Evolutionary conservation across 2,329 filamentous ascomycete genomes (phyloP), one percentile per base, ranked within the genome.

Genomic region (Coniella vitis): DNA sequence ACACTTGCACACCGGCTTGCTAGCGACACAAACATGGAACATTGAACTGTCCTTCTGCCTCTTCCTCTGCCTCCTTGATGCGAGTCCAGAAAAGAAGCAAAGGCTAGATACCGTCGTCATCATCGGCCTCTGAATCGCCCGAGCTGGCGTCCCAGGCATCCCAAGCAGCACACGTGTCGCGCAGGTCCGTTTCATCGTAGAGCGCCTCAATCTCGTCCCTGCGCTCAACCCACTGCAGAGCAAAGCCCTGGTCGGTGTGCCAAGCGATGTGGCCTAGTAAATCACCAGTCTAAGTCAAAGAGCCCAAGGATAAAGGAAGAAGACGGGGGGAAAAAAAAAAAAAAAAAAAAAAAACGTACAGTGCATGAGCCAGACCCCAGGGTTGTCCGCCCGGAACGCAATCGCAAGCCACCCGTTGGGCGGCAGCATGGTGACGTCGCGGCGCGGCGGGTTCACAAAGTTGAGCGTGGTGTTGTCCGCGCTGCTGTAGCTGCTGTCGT

Each of bases 241-340:
- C 69, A 38, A 73, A 65, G 4, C 71, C 70, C 16, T 66, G 62
- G 7, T 66, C 69, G 0, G 69, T 66, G 55, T 78, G 74, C 50
- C 50, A 52, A 1, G 50, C 50, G 20, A 52, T 52, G 34, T 52
- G 50, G 25, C 50, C 46, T 37, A 2, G n/a, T 22, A 29, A 29
- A 12, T 2, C 4, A 13, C 17, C 10, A 34, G 48, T 39, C 16
- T 20, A 22, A 38, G 4, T 9, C 10, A n/a, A n/a, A n/a, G n/a
- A n/a, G n/a, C 17, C 9, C 8, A 21, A 7, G 34, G 17, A 20
- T 2, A 3, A 38, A 13, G 14, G 9, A 7, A 17, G 16, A 7
- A 36, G 17, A 16, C 14, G 8, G 12, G 3, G 9, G 20, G 34
- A 16, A 13, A 9, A 21, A 32, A 20, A 4, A 2, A 1, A 12